phyloP scores from a whole-genome alignment of 2,329 filamentous ascomycete genomes.

The Cladosporium velox region DNA sequence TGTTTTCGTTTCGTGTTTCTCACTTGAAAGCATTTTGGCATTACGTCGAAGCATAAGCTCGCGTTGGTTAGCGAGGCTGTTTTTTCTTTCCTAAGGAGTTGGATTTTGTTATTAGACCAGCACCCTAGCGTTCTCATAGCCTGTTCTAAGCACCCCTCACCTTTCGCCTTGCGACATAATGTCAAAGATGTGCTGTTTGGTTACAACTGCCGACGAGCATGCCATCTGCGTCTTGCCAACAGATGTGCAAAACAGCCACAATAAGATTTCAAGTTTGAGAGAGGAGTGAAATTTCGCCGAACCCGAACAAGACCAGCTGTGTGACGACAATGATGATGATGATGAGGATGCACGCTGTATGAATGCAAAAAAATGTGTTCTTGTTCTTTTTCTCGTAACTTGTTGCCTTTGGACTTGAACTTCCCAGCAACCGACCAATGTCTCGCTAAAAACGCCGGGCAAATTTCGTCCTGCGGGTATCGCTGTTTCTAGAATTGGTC shows the following conservation, averaged over 20 bases:
- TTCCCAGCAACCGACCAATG: neutral
- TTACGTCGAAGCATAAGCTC: slow-evolving; percentile 14
- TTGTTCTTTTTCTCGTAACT: slow-evolving; percentile 19
- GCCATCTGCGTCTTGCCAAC: no score
- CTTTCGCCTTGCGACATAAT: neutral
- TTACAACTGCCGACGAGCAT: no score
- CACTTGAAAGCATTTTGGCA: neutral
- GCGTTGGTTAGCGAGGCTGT: neutral
- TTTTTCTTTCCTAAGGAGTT: neutral
- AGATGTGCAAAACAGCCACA: no score
- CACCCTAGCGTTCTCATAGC: neutral
- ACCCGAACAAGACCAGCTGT: no score
- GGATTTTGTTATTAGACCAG: neutral
- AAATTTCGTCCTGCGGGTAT: slow-evolving; percentile 11
- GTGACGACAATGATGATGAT: no score
- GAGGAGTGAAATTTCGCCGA: no score
- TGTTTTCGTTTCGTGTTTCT: neutral
- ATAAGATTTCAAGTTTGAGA: no score
- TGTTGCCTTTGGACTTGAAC: neutral
- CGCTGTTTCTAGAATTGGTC: slow-evolving; percentile 20
- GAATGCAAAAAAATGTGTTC: slow-evolving; percentile 6
- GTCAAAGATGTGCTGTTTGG: neutral
- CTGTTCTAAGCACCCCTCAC: neutral
- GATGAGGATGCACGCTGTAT: slow-evolving; percentile 6
- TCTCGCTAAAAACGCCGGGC: slow-evolving; percentile 10